phyloP scores from a whole-genome alignment of 176 grass and related monocot species.

The Rhynchospora breviuscula region DNA sequence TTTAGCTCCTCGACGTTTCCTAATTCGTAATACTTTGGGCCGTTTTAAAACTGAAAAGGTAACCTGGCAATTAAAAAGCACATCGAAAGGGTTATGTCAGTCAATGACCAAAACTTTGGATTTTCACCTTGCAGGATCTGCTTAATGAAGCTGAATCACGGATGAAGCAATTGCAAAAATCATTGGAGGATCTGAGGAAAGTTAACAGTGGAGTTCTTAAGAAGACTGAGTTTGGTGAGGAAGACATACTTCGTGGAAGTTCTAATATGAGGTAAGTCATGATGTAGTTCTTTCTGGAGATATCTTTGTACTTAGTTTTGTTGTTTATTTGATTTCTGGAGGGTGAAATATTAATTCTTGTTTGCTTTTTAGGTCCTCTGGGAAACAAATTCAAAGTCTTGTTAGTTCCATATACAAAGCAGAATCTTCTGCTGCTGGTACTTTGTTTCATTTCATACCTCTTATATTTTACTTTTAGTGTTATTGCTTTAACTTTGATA shows the following conservation, averaged over 20 bases:
- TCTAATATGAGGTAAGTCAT: conserved; percentile 63
- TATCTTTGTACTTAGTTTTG: neutral
- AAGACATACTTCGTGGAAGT: conserved; percentile 64
- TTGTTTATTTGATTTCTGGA: neutral
- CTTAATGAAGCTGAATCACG: conserved; percentile 70
- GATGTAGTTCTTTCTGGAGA: neutral
- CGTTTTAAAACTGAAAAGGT: conserved; percentile 95
- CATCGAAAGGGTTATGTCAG: conserved; percentile 3
- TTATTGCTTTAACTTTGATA: neutral
- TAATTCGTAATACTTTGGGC: conserved; percentile 73
- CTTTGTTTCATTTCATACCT: conserved; percentile 7
- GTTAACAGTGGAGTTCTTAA: conserved; percentile 63
- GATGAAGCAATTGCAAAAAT: conserved; percentile 60
- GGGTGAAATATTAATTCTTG: neutral
- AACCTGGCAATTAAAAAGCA: conserved; percentile 9
- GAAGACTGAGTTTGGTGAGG: conserved; percentile 70
- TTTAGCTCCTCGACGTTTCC: conserved; percentile 76
- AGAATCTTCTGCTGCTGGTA: conserved; percentile 79
- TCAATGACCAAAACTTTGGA: conserved; percentile 9
- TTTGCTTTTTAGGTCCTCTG: conserved; percentile 55
- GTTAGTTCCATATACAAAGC: conserved; percentile 72
- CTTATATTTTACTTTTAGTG: neutral
- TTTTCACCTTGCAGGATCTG: conserved; percentile 45
- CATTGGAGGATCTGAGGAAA: conserved; percentile 64
- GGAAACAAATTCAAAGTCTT: conserved; percentile 76